phyloP scores from a whole-genome alignment of 805 yeast genomes.

The Maudiozyma bulderi region DNA sequence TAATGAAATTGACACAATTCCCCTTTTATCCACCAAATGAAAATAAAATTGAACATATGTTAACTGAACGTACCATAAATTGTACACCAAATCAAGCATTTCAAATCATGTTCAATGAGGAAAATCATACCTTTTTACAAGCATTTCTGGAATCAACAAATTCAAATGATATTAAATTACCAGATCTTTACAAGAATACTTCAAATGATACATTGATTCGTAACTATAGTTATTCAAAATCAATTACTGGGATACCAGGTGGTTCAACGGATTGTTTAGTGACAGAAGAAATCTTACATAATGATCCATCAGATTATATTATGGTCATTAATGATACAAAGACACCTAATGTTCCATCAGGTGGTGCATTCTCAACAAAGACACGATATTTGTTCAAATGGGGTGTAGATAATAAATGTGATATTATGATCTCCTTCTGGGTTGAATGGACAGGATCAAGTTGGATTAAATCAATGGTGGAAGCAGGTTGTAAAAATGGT shows the following conservation, averaged over 20 bases:
- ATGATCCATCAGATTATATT: constrained; percentile 41
- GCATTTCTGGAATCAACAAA: constrained; percentile 34
- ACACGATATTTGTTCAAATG: constrained; percentile 69
- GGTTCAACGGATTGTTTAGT: constrained; percentile 77
- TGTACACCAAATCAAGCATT: constrained; percentile 72
- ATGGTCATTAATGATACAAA: constrained; percentile 52
- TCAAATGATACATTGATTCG: constrained; percentile 25
- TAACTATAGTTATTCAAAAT: constrained; percentile 57
- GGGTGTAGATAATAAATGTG: constrained; percentile 55
- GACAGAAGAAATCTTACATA: constrained; percentile 55
- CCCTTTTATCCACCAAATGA: constrained; percentile 32
- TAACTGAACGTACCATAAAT: constrained; percentile 36
- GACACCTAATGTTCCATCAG: constrained; percentile 96
- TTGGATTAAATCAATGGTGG: constrained; percentile 87
- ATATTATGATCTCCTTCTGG: constrained; percentile 55
- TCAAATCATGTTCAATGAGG: constrained; percentile 60
- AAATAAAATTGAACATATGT: constrained; percentile 40
- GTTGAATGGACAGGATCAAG: constrained; percentile 86
- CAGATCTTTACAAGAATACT: constrained; percentile 20
- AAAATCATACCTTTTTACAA: constrained; percentile 34
- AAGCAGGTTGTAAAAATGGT: constrained; percentile 73
- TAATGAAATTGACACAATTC: constrained; percentile 49
- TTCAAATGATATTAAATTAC: constrained; percentile 29
- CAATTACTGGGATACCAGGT: constrained; percentile 57
- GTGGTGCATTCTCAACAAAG: constrained; percentile 64